A percentile compares a stretch with the other conserved stretches of the same genome.
Conservation (phyloP, 192 early-diverging fungal species). For the Coemansia sp. region DNA sequence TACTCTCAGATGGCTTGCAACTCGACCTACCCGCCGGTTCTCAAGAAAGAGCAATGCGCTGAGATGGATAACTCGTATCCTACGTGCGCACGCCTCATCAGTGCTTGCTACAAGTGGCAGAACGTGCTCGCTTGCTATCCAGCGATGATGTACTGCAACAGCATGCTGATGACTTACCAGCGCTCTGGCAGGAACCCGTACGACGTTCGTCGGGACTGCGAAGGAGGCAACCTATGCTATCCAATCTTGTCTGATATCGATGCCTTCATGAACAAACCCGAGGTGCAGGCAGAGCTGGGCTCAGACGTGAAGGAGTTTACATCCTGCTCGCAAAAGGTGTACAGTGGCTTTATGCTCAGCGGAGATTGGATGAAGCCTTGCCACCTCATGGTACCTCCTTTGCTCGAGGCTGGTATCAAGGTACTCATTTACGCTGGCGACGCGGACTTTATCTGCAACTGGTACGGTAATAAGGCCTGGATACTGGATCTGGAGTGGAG, state of each 20-base stretch:
- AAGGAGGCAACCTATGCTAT: constrained; percentile 85
- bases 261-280: constrained; percentile 74
- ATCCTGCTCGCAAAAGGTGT: constrained; percentile 86
- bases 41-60: constrained; percentile 73
- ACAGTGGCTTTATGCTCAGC: constrained; percentile 75
- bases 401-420: constrained; percentile 81
- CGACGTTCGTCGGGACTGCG: constrained; percentile 90
- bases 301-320: constrained; percentile 72
- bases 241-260: constrained; percentile 82
- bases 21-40: constrained; percentile 75
- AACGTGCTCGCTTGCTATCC: constrained; percentile 82
- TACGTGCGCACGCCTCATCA: constrained; percentile 74
- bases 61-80: constrained; percentile 76
- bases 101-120: constrained; percentile 85
- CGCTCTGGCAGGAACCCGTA: constrained; percentile 89
- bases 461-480: constrained; percentile 92
- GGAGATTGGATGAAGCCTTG: constrained; percentile 94
- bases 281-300: constrained; percentile 79
- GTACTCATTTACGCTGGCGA: constrained; percentile 93
- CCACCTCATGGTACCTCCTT: constrained; percentile 63
- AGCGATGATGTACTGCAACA: constrained; percentile 84
- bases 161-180: constrained; percentile 79
- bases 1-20: constrained; percentile 82
- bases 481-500: constrained; percentile 82
- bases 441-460: constrained; percentile 94